Conservation (phyloP, 192 early-diverging fungal species). For the Piromyces finnis region DNA sequence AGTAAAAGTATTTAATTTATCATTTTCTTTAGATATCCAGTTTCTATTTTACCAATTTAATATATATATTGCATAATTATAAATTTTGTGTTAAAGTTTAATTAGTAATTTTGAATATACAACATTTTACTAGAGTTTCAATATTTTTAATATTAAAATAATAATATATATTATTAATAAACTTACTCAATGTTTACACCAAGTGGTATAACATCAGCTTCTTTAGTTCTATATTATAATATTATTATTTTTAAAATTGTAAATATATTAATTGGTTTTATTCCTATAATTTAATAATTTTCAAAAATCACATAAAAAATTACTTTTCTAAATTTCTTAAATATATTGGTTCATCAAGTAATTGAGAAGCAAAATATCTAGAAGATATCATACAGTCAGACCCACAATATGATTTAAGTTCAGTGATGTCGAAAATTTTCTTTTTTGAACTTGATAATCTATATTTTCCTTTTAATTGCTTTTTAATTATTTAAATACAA, state of each 20-base stretch:
- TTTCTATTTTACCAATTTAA: neutral
- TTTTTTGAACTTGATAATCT: slow-evolving; percentile 47
- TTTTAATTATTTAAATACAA: neutral
- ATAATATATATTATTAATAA: neutral
- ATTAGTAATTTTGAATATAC: too few species aligned
- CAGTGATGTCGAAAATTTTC: slow-evolving; percentile 62
- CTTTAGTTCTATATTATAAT: neutral
- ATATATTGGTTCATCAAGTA: slow-evolving; percentile 59
- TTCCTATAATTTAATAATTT: too few species aligned
- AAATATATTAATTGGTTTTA: too few species aligned
- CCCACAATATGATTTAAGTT: slow-evolving; percentile 50
- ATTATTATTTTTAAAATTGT: too few species aligned
- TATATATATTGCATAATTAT: too few species aligned
- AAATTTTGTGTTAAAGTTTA: too few species aligned
- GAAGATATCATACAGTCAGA: slow-evolving; percentile 51
- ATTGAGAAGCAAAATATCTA: slow-evolving; percentile 44
- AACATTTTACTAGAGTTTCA: too few species aligned
- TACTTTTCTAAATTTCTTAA: slow-evolving; percentile 20
- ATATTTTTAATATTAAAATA: too few species aligned
- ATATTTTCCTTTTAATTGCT: slow-evolving; percentile 34
- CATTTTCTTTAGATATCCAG: neutral
- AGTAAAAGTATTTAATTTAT: neutral
- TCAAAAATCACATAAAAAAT: too few species aligned
- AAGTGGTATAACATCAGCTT: neutral
- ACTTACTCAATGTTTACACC: neutral